Conservation (phyloP, 352 stramenopile species). For the Pythium angustatum region DNA sequence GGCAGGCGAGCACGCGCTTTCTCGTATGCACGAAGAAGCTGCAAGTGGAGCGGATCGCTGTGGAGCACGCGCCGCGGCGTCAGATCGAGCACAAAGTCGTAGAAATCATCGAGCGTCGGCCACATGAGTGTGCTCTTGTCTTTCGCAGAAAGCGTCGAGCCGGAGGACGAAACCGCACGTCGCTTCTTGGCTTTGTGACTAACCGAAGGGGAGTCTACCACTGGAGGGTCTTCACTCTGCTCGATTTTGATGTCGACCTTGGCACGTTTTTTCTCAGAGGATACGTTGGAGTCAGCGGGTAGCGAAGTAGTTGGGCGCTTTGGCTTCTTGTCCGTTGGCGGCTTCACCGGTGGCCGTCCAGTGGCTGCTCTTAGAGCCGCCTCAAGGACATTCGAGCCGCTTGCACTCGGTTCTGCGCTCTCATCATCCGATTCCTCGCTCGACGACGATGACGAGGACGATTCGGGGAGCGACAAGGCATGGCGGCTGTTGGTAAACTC, state of each 20-base stretch:
- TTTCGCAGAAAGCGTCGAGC: slow-evolving; percentile 12
- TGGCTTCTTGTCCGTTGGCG: neutral
- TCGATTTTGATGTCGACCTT: neutral
- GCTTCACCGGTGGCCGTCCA: neutral
- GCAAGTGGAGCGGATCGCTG: slow-evolving; percentile 33
- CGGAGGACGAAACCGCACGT: neutral
- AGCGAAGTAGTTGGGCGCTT: neutral
- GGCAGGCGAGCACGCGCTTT: slow-evolving; percentile 35
- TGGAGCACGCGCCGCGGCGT: slow-evolving; percentile 45
- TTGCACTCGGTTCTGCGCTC: slow-evolving; percentile 27
- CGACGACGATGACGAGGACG: slow-evolving; percentile 35
- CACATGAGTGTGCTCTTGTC: slow-evolving; percentile 65
- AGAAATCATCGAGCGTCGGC: slow-evolving; percentile 75
- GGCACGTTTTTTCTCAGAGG: slow-evolving; percentile 5
- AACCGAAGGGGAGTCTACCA: neutral
- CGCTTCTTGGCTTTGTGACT: slow-evolving; percentile 16
- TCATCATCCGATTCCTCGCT: slow-evolving; percentile 32
- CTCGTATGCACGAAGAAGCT: slow-evolving; percentile 31
- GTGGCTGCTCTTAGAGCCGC: slow-evolving; percentile 44
- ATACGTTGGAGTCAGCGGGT: neutral
- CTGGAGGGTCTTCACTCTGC: neutral
- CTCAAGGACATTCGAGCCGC: slow-evolving; percentile 46
- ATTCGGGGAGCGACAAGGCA: neutral
- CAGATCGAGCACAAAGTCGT: slow-evolving; percentile 70
- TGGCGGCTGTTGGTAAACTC: neutral